Base-by-base conservation (phyloP, 75 land plant species). In the Adiantum capillusveneris region DNA sequence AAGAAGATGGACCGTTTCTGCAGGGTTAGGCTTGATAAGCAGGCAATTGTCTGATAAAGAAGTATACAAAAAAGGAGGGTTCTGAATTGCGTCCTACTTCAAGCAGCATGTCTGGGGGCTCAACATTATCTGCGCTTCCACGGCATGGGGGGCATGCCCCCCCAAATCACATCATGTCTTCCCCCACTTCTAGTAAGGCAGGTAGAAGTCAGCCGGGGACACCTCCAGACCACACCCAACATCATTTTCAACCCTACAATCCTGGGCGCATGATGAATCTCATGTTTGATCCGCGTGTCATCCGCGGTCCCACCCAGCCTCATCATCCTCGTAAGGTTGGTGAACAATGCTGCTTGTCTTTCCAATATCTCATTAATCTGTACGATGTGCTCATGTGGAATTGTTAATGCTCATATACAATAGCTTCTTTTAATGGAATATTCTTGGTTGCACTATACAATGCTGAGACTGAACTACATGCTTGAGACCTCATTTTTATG, bases 251-350 rank as follows among this genome's bases (percentile, higher is more conserved):
- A 3, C 37, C 37, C 9, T 34, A 34, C 9, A 34, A 46, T 46
- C 50, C 22, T n/a, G 67, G 67, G 17, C 62, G 62, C 5, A 64
- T 64, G 63, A 61, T 58, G 36, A 73, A 73, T 39, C 45, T 73
- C 37, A 46, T 68, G 56, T 73, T 67, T 34, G 76, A 73, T 62
- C 76, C 76, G 2, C 76, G 76, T 21, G 76, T 73, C 25, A 14
- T 67, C 39, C 76, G 76, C 9, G 76, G 76, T 31, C 39, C 68
- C 0, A 28, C 61, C 1, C 42, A 49, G 29, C 22, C 50, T n/a
- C 22, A n/a, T 14, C 67, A 51, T 11, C 68, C 31, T 51, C 6
- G 6, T 1, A 72, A 72, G 75, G 75, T 71, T 29, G 21, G 53
- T 34, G 1, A 5, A 34, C 37, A 34, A 34, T 34, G n/a, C n/a